Evolutionary conservation across 176 grass and related monocot genomes (phyloP).

Genomic region (Poa annua): DNA sequence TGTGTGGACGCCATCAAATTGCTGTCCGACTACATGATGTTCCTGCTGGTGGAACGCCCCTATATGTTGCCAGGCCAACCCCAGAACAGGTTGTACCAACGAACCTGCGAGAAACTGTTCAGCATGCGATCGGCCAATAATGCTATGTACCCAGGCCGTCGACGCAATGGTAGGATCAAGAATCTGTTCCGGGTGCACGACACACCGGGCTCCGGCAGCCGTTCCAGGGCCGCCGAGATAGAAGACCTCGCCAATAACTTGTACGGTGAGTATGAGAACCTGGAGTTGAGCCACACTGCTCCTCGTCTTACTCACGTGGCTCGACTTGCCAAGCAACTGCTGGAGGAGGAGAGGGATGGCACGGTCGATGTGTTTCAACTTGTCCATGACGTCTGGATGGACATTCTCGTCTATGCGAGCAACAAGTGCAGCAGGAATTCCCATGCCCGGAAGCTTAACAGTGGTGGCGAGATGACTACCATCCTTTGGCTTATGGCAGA

Average conservation of each 20-base stretch:
- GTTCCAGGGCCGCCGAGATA: neutral
- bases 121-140: neutral
- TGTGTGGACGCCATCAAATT: neutral
- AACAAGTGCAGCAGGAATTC: constrained; percentile 10
- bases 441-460: constrained; percentile 1
- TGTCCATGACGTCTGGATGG: neutral
- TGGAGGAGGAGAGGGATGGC: neutral
- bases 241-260: neutral
- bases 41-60: neutral
- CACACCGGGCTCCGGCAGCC: neutral
- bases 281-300: neutral
- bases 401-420: neutral
- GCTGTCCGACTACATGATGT: neutral
- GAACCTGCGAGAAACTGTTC: neutral
- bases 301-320: neutral
- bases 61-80: neutral
- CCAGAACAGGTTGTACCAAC: neutral
- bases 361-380: neutral
- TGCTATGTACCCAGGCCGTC: neutral
- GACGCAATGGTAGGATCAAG: neutral
- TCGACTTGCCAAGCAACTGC: neutral
- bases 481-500: constrained; percentile 1
- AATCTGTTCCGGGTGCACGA: neutral
- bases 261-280: neutral
- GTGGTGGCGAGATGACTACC: neutral